A percentile compares a stretch with the other conserved stretches of the same genome.
Conservation (phyloP, 2,329 filamentous ascomycete species). For the Botrytis aclada region DNA sequence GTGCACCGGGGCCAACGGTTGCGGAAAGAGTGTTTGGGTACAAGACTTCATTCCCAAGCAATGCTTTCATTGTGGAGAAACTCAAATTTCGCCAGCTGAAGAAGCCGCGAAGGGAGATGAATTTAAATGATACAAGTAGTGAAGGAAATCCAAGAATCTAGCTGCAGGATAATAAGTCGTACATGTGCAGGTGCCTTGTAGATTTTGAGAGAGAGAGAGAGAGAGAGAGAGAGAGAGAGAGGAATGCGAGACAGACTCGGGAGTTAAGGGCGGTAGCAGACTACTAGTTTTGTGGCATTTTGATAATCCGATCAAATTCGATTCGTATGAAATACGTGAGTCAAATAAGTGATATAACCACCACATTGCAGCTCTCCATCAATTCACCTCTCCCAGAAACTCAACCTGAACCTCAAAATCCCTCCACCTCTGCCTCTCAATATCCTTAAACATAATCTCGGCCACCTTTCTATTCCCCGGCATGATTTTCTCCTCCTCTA, state of each 20-base stretch:
- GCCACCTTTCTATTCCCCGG: not conserved
- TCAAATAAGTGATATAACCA: not conserved
- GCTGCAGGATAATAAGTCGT: not conserved
- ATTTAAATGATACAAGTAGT: too few relatives aligned
- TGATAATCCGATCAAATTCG: too few relatives aligned
- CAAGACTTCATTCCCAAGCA: not conserved
- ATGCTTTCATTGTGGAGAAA: not conserved
- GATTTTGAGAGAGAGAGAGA: not conserved
- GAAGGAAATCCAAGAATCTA: too few relatives aligned
- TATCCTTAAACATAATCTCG: not conserved
- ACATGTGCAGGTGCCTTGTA: not conserved
- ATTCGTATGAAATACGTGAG: not conserved
- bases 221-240: not conserved
- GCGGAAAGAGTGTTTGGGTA: not conserved
- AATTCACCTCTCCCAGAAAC: not conserved
- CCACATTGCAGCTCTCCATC: not conserved
- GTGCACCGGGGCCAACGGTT: not conserved
- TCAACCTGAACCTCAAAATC: not conserved
- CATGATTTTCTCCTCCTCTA: constrained; percentile 20
- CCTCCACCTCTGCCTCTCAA: not conserved
- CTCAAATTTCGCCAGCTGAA: not conserved
- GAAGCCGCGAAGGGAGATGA: not conserved
- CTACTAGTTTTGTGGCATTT: too few relatives aligned
- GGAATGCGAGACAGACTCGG: not conserved
- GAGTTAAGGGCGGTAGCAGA: not conserved